Evolutionary conservation across 2,329 filamentous ascomycete species (phyloP).

Genomic region (Scopulariopsis brevicaulis): DNA sequence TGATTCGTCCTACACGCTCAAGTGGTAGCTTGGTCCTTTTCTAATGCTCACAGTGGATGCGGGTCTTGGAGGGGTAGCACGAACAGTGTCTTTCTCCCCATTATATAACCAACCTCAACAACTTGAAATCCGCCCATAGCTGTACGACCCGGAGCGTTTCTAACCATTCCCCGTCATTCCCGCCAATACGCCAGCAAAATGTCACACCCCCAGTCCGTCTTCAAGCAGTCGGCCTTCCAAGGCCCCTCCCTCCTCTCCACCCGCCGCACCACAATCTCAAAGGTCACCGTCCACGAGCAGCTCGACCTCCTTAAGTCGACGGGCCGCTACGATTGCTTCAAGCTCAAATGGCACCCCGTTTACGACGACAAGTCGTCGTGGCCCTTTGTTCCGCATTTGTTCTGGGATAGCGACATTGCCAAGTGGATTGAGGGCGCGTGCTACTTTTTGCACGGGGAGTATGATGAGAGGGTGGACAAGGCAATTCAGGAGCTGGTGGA

Average conservation of each 20-base stretch:
- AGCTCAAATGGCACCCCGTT: conserved; percentile 40
- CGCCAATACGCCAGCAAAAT: not conserved
- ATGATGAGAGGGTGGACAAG: conserved; percentile 31
- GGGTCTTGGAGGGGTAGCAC: too few relatives aligned
- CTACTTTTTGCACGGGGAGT: conserved; percentile 34
- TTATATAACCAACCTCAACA: too few relatives aligned
- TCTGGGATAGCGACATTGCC: conserved; percentile 43
- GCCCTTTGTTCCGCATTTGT: conserved; percentile 46
- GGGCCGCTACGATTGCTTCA: conserved; percentile 46
- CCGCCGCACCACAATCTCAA: not conserved
- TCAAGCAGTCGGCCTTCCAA: not conserved
- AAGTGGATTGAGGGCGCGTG: conserved; percentile 55
- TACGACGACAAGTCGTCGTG: conserved; percentile 38
- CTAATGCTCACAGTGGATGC: too few relatives aligned
- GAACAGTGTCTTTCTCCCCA: too few relatives aligned
- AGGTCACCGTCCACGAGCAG: not conserved
- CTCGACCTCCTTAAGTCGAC: conserved; percentile 16
- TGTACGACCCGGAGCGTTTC: too few relatives aligned
- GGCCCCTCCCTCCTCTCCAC: not conserved
- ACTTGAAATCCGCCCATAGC: too few relatives aligned
- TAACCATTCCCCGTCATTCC: not conserved
- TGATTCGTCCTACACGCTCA: too few relatives aligned
- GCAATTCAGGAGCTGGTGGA: conserved; percentile 44
- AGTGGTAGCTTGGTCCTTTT: too few relatives aligned
- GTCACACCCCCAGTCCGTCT: not conserved